Conservation (phyloP, 2,329 filamentous ascomycete genomes). For the Mycocentrospora acerina region DNA sequence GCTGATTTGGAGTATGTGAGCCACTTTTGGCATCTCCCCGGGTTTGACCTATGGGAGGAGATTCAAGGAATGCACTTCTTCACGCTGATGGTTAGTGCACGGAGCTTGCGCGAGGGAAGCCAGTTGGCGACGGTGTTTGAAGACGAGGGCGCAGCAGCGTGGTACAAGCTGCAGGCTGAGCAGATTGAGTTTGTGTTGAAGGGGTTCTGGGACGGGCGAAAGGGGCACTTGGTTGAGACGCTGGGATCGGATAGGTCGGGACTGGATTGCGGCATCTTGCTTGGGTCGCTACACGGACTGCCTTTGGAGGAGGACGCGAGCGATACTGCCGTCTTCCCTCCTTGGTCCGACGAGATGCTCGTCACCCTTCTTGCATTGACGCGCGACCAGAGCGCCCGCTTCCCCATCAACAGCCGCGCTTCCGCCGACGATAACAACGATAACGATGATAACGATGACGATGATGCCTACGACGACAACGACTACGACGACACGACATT, state of each 20-base stretch:
- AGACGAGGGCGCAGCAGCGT: constrained; percentile 41
- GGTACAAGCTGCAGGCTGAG: constrained; percentile 42
- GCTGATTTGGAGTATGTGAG: constrained; percentile 49
- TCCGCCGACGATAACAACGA: constrained; percentile 12
- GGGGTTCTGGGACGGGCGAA: constrained; percentile 42
- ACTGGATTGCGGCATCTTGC: constrained; percentile 42
- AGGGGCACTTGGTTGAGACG: constrained; percentile 41
- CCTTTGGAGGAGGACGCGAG: constrained; percentile 18
- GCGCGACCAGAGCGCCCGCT: constrained; percentile 38
- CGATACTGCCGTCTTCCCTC: constrained; percentile 26
- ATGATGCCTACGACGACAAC: constrained; percentile 7
- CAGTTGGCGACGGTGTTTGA: constrained; percentile 36
- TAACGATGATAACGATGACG: constrained; percentile 5
- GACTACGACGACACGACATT: constrained; percentile 13
- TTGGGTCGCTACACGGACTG: constrained; percentile 42
- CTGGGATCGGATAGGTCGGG: constrained; percentile 36
- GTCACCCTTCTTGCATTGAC: constrained; percentile 37
- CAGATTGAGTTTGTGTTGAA: constrained; percentile 39
- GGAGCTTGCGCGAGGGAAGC: constrained; percentile 40
- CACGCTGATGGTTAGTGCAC: constrained; percentile 41
- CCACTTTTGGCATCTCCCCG: constrained; percentile 44
- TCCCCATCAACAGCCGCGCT: constrained; percentile 41
- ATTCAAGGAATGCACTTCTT: constrained; percentile 47
- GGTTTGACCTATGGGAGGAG: constrained; percentile 51
- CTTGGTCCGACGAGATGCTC: constrained; percentile 43